A percentile compares a stretch with the other conserved stretches of the same genome.
Conservation (phyloP, 306 rosid genomes). For the Vigna unguiculata region DNA sequence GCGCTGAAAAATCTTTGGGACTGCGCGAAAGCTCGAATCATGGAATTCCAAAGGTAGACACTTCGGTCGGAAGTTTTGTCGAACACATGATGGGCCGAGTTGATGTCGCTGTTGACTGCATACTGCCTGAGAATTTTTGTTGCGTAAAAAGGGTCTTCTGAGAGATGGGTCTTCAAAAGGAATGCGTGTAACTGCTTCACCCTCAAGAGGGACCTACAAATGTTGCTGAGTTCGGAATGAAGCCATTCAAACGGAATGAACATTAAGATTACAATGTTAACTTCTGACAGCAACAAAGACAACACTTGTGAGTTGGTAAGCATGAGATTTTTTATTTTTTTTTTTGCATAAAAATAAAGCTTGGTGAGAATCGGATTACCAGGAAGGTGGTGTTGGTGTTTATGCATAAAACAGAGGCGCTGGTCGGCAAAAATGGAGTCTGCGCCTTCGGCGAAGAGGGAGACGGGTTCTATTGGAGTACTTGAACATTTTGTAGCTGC, state of each 20-base stretch:
- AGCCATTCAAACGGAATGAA: conserved; percentile 54
- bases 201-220: conserved; percentile 59
- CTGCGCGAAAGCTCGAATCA: conserved; percentile 79
- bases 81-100: conserved; percentile 67
- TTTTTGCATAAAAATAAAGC: too few relatives aligned
- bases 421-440: too few relatives aligned
- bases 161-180: conserved; percentile 60
- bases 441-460: too few relatives aligned
- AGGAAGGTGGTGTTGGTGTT: too few relatives aligned
- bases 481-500: too few relatives aligned
- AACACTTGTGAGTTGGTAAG: too few relatives aligned
- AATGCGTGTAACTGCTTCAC: conserved; percentile 72
- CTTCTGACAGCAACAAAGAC: neutral
- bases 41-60: conserved; percentile 85
- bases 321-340: too few relatives aligned
- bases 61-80: conserved; percentile 63
- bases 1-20: conserved; percentile 60
- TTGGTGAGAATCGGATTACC: too few relatives aligned
- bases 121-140: conserved; percentile 66
- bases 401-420: too few relatives aligned
- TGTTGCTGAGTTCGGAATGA: conserved; percentile 57
- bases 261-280: conserved; percentile 33
- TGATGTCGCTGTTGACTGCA: conserved; percentile 53
- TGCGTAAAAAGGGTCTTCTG: conserved; percentile 75
- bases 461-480: too few relatives aligned